Evolutionary conservation across 495 filamentous ascomycete genomes (phyloP).

Genomic region (Aspergillus homomorphus): DNA sequence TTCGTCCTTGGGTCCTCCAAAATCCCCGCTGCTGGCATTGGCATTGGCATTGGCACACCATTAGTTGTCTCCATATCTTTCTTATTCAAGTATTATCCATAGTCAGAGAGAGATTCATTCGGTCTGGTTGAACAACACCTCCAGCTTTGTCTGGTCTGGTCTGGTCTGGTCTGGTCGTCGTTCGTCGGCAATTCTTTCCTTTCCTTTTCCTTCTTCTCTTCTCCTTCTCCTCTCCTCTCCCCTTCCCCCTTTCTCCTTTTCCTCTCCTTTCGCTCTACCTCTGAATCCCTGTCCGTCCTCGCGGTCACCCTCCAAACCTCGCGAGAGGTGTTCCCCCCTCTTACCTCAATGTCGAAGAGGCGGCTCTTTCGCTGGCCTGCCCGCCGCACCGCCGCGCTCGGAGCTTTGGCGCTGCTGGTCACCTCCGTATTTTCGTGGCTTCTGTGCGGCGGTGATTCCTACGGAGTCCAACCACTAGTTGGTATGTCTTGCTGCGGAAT

Average conservation of each 20-base stretch:
- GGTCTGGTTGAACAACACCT: neutral
- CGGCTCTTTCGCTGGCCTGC: slow-evolving; percentile 24
- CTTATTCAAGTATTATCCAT: too few species aligned
- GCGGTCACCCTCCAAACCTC: neutral
- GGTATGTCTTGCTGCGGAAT: slow-evolving; percentile 4
- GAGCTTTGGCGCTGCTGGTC: slow-evolving; percentile 19
- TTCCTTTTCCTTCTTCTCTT: neutral
- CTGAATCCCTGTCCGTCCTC: neutral
- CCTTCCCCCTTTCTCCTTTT: neutral
- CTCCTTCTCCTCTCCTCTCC: neutral
- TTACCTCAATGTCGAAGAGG: slow-evolving; percentile 16
- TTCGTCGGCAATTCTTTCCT: neutral
- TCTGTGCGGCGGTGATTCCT: slow-evolving; percentile 12
- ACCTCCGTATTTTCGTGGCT: slow-evolving; percentile 13
- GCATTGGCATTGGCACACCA: too few species aligned
- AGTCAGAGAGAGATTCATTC: too few species aligned
- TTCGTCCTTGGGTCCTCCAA: neutral
- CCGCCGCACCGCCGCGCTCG: slow-evolving; percentile 16
- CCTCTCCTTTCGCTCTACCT: neutral
- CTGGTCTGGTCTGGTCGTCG: neutral
- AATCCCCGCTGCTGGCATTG: neutral
- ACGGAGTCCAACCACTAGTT: neutral
- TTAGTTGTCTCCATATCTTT: too few species aligned
- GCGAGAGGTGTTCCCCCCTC: slow-evolving; percentile 13
- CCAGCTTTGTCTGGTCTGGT: too few species aligned